A percentile compares a stretch with the other conserved stretches of the same genome.
Evolutionary conservation across 306 rosid species (phyloP).

Genomic region (Crotalaria pallida): DNA sequence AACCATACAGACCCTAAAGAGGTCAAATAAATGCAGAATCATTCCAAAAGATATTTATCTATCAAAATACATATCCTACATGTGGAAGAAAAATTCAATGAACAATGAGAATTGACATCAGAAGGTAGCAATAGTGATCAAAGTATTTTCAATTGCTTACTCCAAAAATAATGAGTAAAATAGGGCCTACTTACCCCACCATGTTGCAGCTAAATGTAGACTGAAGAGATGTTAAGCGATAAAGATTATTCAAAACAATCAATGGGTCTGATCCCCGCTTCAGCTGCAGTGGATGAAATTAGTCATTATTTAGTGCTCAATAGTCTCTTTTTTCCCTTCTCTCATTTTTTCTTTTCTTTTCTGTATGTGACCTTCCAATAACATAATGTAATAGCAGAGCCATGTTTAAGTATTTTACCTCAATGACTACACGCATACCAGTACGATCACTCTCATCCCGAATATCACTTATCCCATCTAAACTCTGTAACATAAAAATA

Average conservation of each 20-base stretch:
- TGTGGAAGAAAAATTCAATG: neutral
- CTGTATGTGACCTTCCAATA: neutral
- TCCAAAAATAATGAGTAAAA: neutral
- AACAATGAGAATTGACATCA: neutral
- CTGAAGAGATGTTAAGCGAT: slow-evolving; percentile 80
- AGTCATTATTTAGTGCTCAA: neutral
- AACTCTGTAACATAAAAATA: slow-evolving; percentile 41
- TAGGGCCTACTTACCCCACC: slow-evolving; percentile 80
- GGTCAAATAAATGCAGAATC: neutral
- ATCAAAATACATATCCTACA: neutral
- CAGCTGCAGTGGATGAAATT: slow-evolving; percentile 48
- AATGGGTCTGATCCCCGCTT: slow-evolving; percentile 88
- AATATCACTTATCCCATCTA: slow-evolving; percentile 90
- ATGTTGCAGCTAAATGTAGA: slow-evolving; percentile 91
- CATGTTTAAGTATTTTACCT: slow-evolving; percentile 43
- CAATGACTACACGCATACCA: slow-evolving; percentile 95
- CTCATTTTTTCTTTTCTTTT: neutral
- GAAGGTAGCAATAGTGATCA: slow-evolving; percentile 12
- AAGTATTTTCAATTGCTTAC: neutral
- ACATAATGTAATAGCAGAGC: neutral
- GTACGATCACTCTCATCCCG: slow-evolving; percentile 96
- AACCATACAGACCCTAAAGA: neutral
- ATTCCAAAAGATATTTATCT: slow-evolving; percentile 13
- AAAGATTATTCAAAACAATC: slow-evolving; percentile 80
- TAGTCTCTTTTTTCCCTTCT: neutral